These are phyloP conservation scores for Pseudonitzschia delicatissima DNA, from an alignment of 108 stramenopile genomes.

Conservation along the genomic window DNA sequence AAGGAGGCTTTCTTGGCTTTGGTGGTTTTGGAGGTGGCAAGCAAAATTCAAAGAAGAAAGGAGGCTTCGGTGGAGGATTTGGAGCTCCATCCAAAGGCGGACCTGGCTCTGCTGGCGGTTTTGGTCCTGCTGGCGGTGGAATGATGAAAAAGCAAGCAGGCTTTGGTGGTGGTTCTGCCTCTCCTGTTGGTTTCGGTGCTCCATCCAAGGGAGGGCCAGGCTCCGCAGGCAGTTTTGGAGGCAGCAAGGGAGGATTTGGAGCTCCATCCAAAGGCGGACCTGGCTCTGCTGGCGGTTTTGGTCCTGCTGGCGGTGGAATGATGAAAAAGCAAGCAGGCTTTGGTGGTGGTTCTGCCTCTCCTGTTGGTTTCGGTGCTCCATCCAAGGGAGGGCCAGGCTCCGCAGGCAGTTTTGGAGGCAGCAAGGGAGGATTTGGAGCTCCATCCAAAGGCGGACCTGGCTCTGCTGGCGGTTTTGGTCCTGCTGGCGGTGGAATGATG, in stretches of 20 bases:
- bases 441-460: not conserved
- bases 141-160: too few species aligned
- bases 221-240: not conserved
- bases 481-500: not conserved
- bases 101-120: constrained; percentile 7
- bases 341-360: too few species aligned
- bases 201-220: not conserved
- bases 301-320: too few species aligned
- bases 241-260: not conserved
- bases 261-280: not conserved
- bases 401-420: not conserved
- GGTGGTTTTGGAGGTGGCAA: not conserved
- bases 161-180: not conserved
- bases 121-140: too few species aligned
- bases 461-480: not conserved
- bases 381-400: not conserved
- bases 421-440: not conserved
- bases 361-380: too few species aligned
- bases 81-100: not conserved
- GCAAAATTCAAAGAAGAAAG: not conserved
- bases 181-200: too few species aligned
- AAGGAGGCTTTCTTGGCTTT: not conserved
- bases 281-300: not conserved
- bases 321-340: too few species aligned
- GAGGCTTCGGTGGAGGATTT: not conserved